Base-by-base conservation (phyloP, 176 grass and related monocot genomes). In the Oryza nivara region DNA sequence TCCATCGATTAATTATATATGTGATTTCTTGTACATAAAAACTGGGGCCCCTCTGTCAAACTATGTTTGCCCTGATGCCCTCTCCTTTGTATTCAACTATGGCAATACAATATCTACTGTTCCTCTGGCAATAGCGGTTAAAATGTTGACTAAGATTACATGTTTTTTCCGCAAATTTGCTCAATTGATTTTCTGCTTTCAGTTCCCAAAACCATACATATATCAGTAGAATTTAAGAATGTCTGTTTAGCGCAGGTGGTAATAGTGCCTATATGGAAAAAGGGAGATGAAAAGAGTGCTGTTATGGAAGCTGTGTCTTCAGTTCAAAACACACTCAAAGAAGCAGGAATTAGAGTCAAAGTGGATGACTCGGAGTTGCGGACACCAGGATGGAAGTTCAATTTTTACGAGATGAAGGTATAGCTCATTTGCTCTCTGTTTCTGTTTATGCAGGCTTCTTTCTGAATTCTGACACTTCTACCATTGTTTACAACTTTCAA, bases 391-490 rank as follows among this genome's bases (percentile, higher is more conserved):
- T 98, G 93, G 89, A 96, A 98, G 75, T 98, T 95, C 65, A 98
- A 98, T 81, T 93, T 94, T 78, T 98, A 94, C 87, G 96, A 98
- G 86, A 98, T 96, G 96, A 98, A 98, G 88, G 96, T 95, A 95
- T 56, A 30, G 38, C 44, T 86, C 78, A 44, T 78, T n/a, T 76
- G 12, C 23, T 7, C 84, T 7, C 40, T 15, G 45, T 56, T 0
- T 56, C 0, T 9, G 15, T 73, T 32, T 15, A 38, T 77, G 19
- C 79, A 46, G 65, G 16, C 30, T 40, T 49, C 28, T 79, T 45
- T 60, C 40, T 88, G 63, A 75, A 75, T 45, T 60, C 40, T 88
- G 63, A 75, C 36, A 75, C 49, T 85, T 19, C 46, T 76, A 78
- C 25, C 46, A 75, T 74, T 81, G 23, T 82, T 84, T 84, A 32